Conservation (phyloP, 768 basidiomycete genomes). For the Leccinum variicolor region DNA sequence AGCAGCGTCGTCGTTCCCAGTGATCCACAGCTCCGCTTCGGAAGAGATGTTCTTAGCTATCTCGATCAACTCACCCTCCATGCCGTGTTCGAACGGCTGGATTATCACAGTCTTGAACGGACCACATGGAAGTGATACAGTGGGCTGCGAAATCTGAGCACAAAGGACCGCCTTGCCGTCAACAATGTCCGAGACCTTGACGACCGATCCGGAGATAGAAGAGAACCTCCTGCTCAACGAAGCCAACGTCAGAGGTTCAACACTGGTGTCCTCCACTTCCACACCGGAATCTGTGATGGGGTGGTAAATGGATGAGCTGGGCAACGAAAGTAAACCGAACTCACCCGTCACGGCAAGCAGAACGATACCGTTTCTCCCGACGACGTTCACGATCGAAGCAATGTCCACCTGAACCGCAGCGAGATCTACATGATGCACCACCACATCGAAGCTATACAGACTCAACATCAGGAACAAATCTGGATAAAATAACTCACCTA, state of each 20-base stretch:
- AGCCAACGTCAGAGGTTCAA: background rate
- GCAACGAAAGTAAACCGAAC: background rate
- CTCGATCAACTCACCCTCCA: slow-evolving; percentile 27
- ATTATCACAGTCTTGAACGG: slow-evolving; percentile 27
- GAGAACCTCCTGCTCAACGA: background rate
- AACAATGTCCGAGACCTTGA: background rate
- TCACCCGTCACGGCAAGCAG: slow-evolving; percentile 24
- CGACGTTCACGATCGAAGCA: slow-evolving; percentile 20
- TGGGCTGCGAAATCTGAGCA: slow-evolving; percentile 12
- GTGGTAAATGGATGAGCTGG: background rate
- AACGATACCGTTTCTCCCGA: slow-evolving; percentile 20
- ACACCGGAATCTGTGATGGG: background rate
- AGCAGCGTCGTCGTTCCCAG: slow-evolving; percentile 28
- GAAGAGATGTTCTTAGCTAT: slow-evolving; percentile 22
- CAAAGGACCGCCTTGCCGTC: background rate
- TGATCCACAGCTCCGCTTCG: slow-evolving; percentile 29
- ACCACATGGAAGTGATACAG: slow-evolving; percentile 10
- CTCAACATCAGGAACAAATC: background rate
- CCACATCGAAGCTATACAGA: slow-evolving; percentile 18
- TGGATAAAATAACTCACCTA: slow-evolving; percentile 6
- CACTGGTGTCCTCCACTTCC: background rate
- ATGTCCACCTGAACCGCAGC: slow-evolving; percentile 19
- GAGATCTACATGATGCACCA: slow-evolving; percentile 19
- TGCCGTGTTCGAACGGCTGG: slow-evolving; percentile 24
- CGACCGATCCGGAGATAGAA: background rate